phyloP scores from a whole-genome alignment of 2,329 filamentous ascomycete species.

The Clonostachys rhizophaga region DNA sequence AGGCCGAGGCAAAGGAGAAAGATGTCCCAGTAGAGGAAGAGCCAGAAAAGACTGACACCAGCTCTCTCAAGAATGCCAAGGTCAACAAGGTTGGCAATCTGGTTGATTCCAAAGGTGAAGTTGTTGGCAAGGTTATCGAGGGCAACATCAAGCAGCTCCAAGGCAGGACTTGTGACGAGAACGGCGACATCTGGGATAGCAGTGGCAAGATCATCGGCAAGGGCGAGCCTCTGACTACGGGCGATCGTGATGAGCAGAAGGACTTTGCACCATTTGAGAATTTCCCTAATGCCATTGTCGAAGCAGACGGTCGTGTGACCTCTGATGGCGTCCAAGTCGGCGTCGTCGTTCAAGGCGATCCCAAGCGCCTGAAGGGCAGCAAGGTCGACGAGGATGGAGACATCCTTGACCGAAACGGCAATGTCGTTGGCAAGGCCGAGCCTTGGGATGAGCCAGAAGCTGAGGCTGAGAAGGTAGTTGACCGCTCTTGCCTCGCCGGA shows the following conservation, averaged over 20 bases:
- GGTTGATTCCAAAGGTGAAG: slow-evolving; percentile 44
- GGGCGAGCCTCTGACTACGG: slow-evolving; percentile 52
- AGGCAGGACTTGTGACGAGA: slow-evolving; percentile 58
- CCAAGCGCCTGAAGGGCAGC: slow-evolving; percentile 59
- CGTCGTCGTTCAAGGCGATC: slow-evolving; percentile 58
- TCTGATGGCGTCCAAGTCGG: slow-evolving; percentile 52
- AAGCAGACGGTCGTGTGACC: slow-evolving; percentile 46
- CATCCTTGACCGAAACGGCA: slow-evolving; percentile 62
- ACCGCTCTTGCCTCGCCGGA: slow-evolving; percentile 60
- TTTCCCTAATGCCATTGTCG: slow-evolving; percentile 49
- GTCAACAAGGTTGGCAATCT: slow-evolving; percentile 58
- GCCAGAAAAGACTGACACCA: slow-evolving; percentile 11
- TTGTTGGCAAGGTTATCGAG: slow-evolving; percentile 58
- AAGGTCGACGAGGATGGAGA: slow-evolving; percentile 66
- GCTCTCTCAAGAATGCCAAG: no score
- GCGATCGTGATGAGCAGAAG: slow-evolving; percentile 37
- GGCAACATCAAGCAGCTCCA: slow-evolving; percentile 60
- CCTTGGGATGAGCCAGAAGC: slow-evolving; percentile 53
- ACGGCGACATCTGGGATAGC: slow-evolving; percentile 69
- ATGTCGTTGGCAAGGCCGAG: slow-evolving; percentile 56
- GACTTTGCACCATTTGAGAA: slow-evolving; percentile 51
- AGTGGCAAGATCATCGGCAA: slow-evolving; percentile 63
- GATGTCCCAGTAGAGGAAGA: slow-evolving; percentile 40
- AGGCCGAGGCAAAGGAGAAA: slow-evolving; percentile 57
- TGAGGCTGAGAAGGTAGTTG: slow-evolving; percentile 45